Conservation (phyloP, 768 basidiomycete species). For the Boletus rubroflammeus region DNA sequence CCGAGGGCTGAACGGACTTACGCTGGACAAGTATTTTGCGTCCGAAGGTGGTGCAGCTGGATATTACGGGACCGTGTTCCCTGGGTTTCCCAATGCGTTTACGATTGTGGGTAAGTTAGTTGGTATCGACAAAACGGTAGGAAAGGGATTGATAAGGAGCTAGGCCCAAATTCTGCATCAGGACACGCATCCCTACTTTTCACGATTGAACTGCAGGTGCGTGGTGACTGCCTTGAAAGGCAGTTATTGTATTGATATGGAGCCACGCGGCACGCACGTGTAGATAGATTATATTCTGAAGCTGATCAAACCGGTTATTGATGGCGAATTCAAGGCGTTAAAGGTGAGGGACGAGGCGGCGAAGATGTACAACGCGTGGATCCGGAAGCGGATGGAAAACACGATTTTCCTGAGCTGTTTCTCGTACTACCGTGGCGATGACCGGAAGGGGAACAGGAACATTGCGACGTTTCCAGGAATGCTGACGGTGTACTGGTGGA, state of each 20-base stretch:
- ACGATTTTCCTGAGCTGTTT: constrained; percentile 44
- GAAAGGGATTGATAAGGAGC: background rate
- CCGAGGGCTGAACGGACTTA: background rate
- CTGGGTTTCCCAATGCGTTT: constrained; percentile 25
- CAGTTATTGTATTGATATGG: background rate
- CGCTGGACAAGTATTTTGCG: background rate
- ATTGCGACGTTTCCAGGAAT: background rate
- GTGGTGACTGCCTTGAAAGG: background rate
- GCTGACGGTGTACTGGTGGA: background rate
- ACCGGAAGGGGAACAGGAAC: constrained; percentile 20
- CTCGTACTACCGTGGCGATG: constrained; percentile 32
- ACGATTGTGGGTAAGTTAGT: background rate
- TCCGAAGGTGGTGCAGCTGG: background rate
- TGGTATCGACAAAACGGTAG: background rate
- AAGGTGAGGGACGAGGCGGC: background rate
- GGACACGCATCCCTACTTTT: background rate
- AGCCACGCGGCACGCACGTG: constrained; percentile 6
- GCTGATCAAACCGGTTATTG: background rate
- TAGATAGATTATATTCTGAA: background rate
- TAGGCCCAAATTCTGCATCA: constrained; percentile 1
- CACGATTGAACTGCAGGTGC: background rate
- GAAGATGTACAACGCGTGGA: constrained; percentile 19
- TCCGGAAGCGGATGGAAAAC: constrained; percentile 42
- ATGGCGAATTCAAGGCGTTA: background rate
- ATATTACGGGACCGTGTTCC: constrained; percentile 52